phyloP scores from a whole-genome alignment of 1,284 basidiomycete genomes.

The Paramarasmius palmivorus region DNA sequence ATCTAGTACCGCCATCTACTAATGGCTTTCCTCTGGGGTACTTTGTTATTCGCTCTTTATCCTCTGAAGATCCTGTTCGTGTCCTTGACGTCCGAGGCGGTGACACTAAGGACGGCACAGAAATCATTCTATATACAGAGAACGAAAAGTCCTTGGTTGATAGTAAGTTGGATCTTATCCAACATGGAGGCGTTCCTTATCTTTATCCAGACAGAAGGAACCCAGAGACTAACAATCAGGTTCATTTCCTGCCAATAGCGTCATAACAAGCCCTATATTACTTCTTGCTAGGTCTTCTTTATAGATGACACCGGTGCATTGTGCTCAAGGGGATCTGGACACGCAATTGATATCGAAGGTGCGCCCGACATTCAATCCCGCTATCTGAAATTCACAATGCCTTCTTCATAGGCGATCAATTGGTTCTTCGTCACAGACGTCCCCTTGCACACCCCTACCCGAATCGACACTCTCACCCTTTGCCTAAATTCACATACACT shows the following conservation, averaged over 20 bases:
- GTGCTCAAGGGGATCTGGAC: slow-evolving; percentile 75
- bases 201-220: slow-evolving; percentile 55
- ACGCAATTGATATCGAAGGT: slow-evolving; percentile 80
- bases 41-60: slow-evolving; percentile 69
- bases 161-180: slow-evolving; percentile 40
- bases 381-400: background rate
- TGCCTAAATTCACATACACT: slow-evolving; percentile 68
- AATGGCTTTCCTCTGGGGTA: slow-evolving; percentile 76
- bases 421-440: slow-evolving; percentile 73
- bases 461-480: slow-evolving; percentile 71
- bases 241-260: slow-evolving; percentile 21
- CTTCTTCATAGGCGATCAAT: slow-evolving; percentile 45
- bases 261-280: slow-evolving; percentile 3
- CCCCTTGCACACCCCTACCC: slow-evolving; percentile 74
- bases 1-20: slow-evolving; percentile 18
- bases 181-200: background rate
- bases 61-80: slow-evolving; percentile 40
- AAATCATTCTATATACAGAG: slow-evolving; percentile 65
- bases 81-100: slow-evolving; percentile 64
- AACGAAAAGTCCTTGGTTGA: slow-evolving; percentile 76
- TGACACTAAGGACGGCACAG: slow-evolving; percentile 62
- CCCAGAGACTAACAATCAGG: slow-evolving; percentile 75
- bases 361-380: slow-evolving; percentile 9
- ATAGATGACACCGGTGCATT: slow-evolving; percentile 73
- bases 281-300: slow-evolving; percentile 65